Evolutionary conservation across 2,329 filamentous ascomycete genomes (phyloP).

Genomic region (Fusarium secorum): DNA sequence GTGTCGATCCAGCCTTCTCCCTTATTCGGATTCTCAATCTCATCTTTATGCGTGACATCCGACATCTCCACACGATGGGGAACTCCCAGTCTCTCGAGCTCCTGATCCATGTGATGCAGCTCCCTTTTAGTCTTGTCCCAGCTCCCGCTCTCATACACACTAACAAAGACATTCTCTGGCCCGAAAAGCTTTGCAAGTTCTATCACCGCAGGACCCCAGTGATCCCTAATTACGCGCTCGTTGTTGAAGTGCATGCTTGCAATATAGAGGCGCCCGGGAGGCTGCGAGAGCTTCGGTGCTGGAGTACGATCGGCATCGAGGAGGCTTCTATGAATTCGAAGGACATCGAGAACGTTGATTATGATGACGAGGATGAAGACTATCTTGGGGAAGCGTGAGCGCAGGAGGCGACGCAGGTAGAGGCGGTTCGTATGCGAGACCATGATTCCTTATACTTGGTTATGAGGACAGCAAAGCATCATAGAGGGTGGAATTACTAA

Average conservation of each 20-base stretch:
- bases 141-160: conserved; percentile 73
- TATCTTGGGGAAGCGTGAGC: conserved; percentile 47
- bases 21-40: conserved; percentile 54
- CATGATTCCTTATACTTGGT: conserved; percentile 39
- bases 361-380: conserved; percentile 47
- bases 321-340: conserved; percentile 49
- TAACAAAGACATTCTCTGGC: conserved; percentile 71
- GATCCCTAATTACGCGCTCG: conserved; percentile 63
- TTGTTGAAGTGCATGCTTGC: conserved; percentile 75
- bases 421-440: conserved; percentile 45
- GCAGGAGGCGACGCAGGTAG: conserved; percentile 50
- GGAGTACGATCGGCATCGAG: conserved; percentile 40
- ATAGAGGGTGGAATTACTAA: conserved; percentile 9
- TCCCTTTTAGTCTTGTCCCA: conserved; percentile 73
- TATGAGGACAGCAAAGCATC: conserved; percentile 32
- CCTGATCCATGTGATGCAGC: conserved; percentile 62
- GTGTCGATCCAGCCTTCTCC: conserved; percentile 71
- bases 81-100: conserved; percentile 62
- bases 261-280: conserved; percentile 66
- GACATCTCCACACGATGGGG: conserved; percentile 64
- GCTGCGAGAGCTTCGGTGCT: conserved; percentile 40
- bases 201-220: conserved; percentile 70
- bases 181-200: conserved; percentile 65
- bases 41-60: conserved; percentile 65
- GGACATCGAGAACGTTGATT: conserved; percentile 51